Evolutionary conservation across 495 filamentous ascomycete species (phyloP), one percentile per base, ranked within the genome.

Genomic region (Aspergillus homomorphus): DNA sequence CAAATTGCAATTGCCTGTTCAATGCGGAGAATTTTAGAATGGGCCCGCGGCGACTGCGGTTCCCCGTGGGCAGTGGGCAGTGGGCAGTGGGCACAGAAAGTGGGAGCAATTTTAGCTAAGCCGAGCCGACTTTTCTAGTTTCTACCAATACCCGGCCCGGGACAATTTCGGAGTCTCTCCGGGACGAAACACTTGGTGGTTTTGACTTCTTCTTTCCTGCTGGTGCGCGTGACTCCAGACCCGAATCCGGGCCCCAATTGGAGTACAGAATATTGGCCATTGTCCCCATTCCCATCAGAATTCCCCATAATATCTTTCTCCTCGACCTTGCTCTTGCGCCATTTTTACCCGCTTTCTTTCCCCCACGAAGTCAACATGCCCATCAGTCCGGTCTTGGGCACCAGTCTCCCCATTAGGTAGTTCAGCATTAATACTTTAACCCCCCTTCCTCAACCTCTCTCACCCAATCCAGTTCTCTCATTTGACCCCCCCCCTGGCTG

Each of bases 131-230:
- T 28, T 28, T 28, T 28, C 9, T 9, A 4, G 26, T 28, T 28
- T 28, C 9, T 9, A 4, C 53, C 53, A 45, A 55, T 50, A 15
- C 46, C 46, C 20, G 30, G 6, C 5, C 15, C 53, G 53, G 53
- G 26, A 48, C 23, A 56, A 48, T 22, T 12, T 56, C 56, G 53
- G 53, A 15, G 46, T 52, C 28, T 59, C 61, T 59, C 61, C 61
- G 61, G 52, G 14, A n/a, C 20, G 38, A 21, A n/a, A n/a, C n/a
- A n/a, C n/a, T n/a, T n/a, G n/a, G n/a, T n/a, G n/a, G n/a, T n/a
- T n/a, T n/a, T n/a, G n/a, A n/a, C n/a, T n/a, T n/a, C n/a, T 38
- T 38, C 33, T 12, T 6, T 2, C 10, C 15, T 14, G 2, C 7
- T 7, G 33, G 33, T 12, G 4, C 33, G 33, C 33, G 33, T 38